Evolutionary conservation across 1,139 yeast genomes (phyloP).

Genomic region (Geotrichum australiense): DNA sequence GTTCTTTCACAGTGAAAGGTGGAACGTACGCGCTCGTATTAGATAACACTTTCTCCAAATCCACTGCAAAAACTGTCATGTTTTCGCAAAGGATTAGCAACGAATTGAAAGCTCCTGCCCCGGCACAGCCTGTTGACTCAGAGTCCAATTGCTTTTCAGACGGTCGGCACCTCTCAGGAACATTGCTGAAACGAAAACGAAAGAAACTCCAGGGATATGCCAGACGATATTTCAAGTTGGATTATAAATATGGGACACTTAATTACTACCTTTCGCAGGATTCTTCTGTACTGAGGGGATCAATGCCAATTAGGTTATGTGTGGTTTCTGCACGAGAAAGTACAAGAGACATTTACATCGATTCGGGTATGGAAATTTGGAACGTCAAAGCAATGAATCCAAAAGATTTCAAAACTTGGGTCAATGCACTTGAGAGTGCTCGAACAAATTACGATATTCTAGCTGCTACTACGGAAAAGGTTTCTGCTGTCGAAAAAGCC

Average conservation of each 20-base stretch:
- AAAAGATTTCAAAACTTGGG: slow-evolving; percentile 75
- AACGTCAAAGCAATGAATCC: slow-evolving; percentile 60
- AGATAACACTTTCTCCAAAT: slow-evolving; percentile 87
- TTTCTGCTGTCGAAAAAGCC: slow-evolving; percentile 8
- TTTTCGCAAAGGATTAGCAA: slow-evolving; percentile 48
- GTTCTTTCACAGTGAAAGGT: slow-evolving; percentile 48
- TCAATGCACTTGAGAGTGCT: slow-evolving; percentile 59
- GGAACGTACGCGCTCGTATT: slow-evolving; percentile 82
- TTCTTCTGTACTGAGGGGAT: slow-evolving; percentile 71
- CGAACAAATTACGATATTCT: slow-evolving; percentile 14
- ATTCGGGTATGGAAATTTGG: slow-evolving; percentile 97
- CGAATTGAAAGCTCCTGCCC: background rate
- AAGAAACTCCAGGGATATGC: slow-evolving; percentile 81
- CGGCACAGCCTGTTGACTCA: background rate
- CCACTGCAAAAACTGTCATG: slow-evolving; percentile 70
- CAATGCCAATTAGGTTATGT: slow-evolving; percentile 78
- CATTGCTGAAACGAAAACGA: slow-evolving; percentile 69
- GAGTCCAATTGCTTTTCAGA: slow-evolving; percentile 18
- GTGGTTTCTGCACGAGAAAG: slow-evolving; percentile 72
- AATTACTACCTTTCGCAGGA: slow-evolving; percentile 74
- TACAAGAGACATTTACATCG: slow-evolving; percentile 66
- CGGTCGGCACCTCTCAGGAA: slow-evolving; percentile 51
- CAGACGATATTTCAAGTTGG: slow-evolving; percentile 75
- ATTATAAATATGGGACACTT: slow-evolving; percentile 72
- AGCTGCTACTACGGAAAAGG: too few species aligned